These are phyloP conservation scores for Ichthyophthirius multifiliis DNA, from an alignment of 169 alveolate species.

Conservation along the genomic window DNA sequence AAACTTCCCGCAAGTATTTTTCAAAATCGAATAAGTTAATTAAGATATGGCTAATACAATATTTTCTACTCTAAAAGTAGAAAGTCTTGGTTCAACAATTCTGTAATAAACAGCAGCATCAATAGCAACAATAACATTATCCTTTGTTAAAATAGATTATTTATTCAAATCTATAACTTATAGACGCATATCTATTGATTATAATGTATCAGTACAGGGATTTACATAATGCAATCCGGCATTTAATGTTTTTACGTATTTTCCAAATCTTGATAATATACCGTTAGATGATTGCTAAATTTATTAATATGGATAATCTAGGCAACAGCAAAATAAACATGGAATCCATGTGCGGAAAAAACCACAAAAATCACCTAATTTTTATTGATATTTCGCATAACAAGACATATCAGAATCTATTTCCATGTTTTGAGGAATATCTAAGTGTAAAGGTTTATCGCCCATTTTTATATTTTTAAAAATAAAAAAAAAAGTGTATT, in stretches of 20 bases:
- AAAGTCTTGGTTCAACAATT: constrained; percentile 26
- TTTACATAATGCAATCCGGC: constrained; percentile 44
- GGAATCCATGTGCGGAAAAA: constrained; percentile 47
- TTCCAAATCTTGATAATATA: constrained; percentile 35
- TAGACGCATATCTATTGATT: constrained; percentile 21
- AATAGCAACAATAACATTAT: constrained; percentile 34
- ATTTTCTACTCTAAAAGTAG: constrained; percentile 39
- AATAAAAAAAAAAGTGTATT: no score
- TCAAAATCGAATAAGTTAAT: constrained; percentile 32
- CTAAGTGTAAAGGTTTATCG: background rate
- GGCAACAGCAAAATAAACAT: constrained; percentile 35
- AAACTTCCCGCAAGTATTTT: constrained; percentile 38
- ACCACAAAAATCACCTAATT: constrained; percentile 36
- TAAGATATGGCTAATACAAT: constrained; percentile 15
- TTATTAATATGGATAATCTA: constrained; percentile 28
- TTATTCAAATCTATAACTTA: constrained; percentile 34
- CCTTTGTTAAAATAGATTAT: constrained; percentile 36
- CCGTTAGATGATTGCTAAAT: constrained; percentile 17
- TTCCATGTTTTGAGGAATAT: background rate
- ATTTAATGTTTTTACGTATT: constrained; percentile 24
- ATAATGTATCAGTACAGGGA: constrained; percentile 41
- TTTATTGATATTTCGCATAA: constrained; percentile 26
- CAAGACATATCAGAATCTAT: constrained; percentile 7
- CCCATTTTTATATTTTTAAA: no score
- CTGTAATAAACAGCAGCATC: constrained; percentile 52